Percentiles rank a stretch among this genome's conserved stretches.
Conservation (phyloP, 2,329 filamentous ascomycete species). For the Stagonosporopsis vannaccii region DNA sequence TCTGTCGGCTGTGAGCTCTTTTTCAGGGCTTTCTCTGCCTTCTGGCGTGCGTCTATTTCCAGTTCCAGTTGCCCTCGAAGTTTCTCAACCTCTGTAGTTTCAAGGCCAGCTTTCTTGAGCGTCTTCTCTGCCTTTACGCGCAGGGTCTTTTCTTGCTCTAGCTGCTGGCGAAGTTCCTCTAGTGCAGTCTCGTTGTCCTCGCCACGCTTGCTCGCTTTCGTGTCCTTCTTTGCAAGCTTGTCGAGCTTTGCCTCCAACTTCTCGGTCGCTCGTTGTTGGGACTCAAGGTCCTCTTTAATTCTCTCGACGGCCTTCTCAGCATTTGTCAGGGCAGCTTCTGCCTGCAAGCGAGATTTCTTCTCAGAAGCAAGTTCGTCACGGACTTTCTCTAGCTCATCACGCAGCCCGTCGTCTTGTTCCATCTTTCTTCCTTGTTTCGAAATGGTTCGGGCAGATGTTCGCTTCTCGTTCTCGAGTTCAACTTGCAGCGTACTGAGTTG, state of each 20-base stretch:
- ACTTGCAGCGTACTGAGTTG: constrained; percentile 79
- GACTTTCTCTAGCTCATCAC: constrained; percentile 53
- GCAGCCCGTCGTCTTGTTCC: constrained; percentile 57
- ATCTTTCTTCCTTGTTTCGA: constrained; percentile 59
- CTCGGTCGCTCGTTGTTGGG: constrained; percentile 40
- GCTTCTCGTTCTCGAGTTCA: constrained; percentile 82
- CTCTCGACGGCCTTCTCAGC: constrained; percentile 45
- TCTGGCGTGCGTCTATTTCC: constrained; percentile 47
- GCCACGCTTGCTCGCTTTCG: constrained; percentile 48
- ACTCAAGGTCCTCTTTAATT: constrained; percentile 41
- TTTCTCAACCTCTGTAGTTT: constrained; percentile 36
- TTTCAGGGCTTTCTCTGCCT: constrained; percentile 43
- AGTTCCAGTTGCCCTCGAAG: constrained; percentile 51
- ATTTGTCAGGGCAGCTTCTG: constrained; percentile 47
- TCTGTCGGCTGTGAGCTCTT: constrained; percentile 52
- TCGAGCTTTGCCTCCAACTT: constrained; percentile 44
- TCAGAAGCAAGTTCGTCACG: constrained; percentile 57
- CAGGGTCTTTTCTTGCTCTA: constrained; percentile 54
- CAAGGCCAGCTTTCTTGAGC: constrained; percentile 41
- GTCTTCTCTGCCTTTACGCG: constrained; percentile 41
- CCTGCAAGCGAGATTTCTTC: constrained; percentile 55
- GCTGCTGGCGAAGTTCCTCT: constrained; percentile 40
- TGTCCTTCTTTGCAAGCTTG: constrained; percentile 43
- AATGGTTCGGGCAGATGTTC: constrained; percentile 66
- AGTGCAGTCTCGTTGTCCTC: constrained; percentile 41